Evolutionary conservation across 768 basidiomycete species (phyloP).

Genomic region (Agrocybe pediades): DNA sequence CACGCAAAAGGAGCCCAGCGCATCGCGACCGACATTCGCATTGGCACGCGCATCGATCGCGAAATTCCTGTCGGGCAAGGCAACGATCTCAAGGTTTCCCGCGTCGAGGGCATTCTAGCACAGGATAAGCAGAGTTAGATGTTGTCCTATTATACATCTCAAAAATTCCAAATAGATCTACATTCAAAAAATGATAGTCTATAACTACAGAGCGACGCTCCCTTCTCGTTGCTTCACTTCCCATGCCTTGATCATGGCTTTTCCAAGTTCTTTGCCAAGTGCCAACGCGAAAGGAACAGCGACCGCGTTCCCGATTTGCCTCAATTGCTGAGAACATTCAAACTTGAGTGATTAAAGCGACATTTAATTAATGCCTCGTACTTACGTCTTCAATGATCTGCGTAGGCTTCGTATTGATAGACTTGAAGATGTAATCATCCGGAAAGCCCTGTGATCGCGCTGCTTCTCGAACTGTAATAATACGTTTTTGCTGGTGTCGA

Average conservation of each 20-base stretch:
- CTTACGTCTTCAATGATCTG: slow-evolving; percentile 55
- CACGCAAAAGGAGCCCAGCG: slow-evolving; percentile 75
- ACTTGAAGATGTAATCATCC: slow-evolving; percentile 65
- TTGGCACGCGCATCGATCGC: slow-evolving; percentile 85
- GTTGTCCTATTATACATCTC: background rate
- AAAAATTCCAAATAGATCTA: background rate
- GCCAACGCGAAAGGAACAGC: slow-evolving; percentile 70
- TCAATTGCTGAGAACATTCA: slow-evolving; percentile 53
- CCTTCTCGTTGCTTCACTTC: slow-evolving; percentile 40
- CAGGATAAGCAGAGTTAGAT: slow-evolving; percentile 25
- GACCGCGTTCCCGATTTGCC: slow-evolving; percentile 82
- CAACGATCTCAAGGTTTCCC: slow-evolving; percentile 77
- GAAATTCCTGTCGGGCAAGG: slow-evolving; percentile 63
- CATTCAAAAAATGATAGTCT: slow-evolving; percentile 3
- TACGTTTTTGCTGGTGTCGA: slow-evolving; percentile 63
- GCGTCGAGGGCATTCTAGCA: slow-evolving; percentile 80
- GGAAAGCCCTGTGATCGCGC: slow-evolving; percentile 82
- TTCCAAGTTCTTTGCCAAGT: slow-evolving; percentile 51
- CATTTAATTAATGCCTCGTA: slow-evolving; percentile 7
- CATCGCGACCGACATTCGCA: slow-evolving; percentile 91
- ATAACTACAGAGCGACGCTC: slow-evolving; percentile 40
- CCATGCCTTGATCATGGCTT: slow-evolving; percentile 50
- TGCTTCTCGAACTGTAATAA: slow-evolving; percentile 65
- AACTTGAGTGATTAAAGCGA: background rate
- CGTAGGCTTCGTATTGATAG: slow-evolving; percentile 35